phyloP scores from a whole-genome alignment of 179 eudicot genomes.

The Nepenthes alata region DNA sequence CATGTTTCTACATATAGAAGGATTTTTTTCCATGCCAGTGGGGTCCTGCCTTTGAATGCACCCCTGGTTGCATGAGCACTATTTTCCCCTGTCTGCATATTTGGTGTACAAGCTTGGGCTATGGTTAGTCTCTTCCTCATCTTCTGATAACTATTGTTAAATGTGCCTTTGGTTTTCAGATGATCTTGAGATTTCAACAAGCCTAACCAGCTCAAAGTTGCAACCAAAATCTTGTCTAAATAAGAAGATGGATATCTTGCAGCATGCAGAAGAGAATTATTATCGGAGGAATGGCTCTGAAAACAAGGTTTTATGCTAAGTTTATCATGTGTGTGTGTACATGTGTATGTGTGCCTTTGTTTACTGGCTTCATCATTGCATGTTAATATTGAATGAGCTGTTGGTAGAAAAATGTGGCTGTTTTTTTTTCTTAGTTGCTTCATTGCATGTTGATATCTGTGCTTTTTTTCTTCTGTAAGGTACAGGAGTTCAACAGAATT shows the following conservation, averaged over 20 bases:
- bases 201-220: slow-evolving; percentile 20
- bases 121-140: background rate
- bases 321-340: background rate
- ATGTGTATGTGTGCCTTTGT: too few species aligned
- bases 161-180: slow-evolving; percentile 12
- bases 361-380: background rate
- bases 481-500: too few species aligned
- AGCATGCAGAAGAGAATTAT: slow-evolving; percentile 80
- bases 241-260: slow-evolving; percentile 54
- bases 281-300: slow-evolving; percentile 38
- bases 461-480: too few species aligned
- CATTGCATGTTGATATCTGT: too few species aligned
- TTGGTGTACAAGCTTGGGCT: background rate
- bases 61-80: background rate
- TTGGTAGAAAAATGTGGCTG: too few species aligned
- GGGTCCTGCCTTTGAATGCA: too few species aligned
- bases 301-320: slow-evolving; percentile 34
- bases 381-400: background rate
- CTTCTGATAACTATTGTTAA: background rate
- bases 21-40: too few species aligned
- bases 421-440: too few species aligned
- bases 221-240: slow-evolving; percentile 35
- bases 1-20: too few species aligned
- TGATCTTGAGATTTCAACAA: slow-evolving; percentile 21
- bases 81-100: background rate